phyloP scores from a whole-genome alignment of 768 basidiomycete species.

The Mycena alexandri region DNA sequence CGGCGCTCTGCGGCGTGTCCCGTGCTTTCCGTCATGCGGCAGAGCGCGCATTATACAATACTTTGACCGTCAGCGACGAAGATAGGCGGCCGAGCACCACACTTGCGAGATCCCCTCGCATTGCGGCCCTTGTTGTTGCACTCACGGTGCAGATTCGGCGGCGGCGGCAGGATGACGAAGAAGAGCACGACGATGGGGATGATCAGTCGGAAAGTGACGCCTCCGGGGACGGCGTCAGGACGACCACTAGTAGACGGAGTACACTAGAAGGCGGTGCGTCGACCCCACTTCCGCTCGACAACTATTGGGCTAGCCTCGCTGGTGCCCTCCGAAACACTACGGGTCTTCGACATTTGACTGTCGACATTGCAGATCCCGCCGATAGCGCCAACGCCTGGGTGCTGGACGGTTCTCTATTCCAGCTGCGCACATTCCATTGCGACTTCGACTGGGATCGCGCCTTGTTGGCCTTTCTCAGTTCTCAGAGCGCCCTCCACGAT shows the following conservation, averaged over 20 bases:
- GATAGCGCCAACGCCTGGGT: constrained; percentile 56
- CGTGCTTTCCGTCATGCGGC: constrained; percentile 66
- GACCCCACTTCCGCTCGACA: constrained; percentile 44
- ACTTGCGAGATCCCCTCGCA: constrained; percentile 58
- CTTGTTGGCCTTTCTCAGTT: constrained; percentile 66
- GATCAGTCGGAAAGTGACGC: constrained; percentile 28
- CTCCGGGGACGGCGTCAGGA: not conserved
- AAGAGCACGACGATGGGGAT: constrained; percentile 40
- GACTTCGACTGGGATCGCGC: constrained; percentile 74
- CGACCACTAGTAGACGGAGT: not conserved
- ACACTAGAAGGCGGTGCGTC: not conserved
- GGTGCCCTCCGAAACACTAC: constrained; percentile 61
- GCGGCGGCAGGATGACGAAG: constrained; percentile 43
- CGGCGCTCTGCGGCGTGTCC: constrained; percentile 69
- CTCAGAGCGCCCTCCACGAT: constrained; percentile 61
- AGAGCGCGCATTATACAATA: constrained; percentile 72
- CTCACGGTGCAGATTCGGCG: constrained; percentile 63
- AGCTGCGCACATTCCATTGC: constrained; percentile 71
- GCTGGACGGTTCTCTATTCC: constrained; percentile 59
- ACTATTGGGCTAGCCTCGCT: constrained; percentile 66
- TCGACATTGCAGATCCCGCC: constrained; percentile 57
- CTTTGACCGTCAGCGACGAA: constrained; percentile 60
- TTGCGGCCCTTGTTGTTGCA: constrained; percentile 66
- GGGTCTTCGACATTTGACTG: constrained; percentile 64
- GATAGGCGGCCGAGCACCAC: constrained; percentile 59